These are phyloP conservation scores for Fusarium ramigenum DNA, from an alignment of 2,329 filamentous ascomycete genomes.

Conservation along the genomic window DNA sequence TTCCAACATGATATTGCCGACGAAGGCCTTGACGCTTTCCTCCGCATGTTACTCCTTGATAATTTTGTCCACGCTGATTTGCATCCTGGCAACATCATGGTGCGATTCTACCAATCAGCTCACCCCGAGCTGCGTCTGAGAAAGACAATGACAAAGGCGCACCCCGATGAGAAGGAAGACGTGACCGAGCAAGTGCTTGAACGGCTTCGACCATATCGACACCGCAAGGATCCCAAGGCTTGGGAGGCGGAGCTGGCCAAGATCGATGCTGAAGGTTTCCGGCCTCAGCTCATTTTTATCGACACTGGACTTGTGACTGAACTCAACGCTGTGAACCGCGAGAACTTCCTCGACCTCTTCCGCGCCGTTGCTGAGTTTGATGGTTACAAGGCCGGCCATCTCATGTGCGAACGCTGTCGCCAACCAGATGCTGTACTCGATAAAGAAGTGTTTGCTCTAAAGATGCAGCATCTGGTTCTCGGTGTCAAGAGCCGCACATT, in stretches of 20 bases:
- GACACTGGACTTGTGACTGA: constrained; percentile 96
- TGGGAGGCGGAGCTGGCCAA: constrained; percentile 80
- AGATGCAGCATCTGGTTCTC: constrained; percentile 96
- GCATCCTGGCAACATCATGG: constrained; percentile 99
- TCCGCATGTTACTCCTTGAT: constrained; percentile 95
- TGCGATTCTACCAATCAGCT: constrained; percentile 91
- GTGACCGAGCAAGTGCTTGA: constrained; percentile 88
- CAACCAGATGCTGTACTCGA: constrained; percentile 92
- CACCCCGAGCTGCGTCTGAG: constrained; percentile 67
- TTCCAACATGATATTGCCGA: constrained; percentile 96
- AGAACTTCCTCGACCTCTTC: constrained; percentile 95
- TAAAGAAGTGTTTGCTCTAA: constrained; percentile 88
- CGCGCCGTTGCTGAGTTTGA: constrained; percentile 96
- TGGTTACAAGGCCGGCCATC: constrained; percentile 90
- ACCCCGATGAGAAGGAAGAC: constrained; percentile 67
- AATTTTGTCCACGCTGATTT: constrained; percentile 98
- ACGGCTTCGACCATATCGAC: constrained; percentile 77
- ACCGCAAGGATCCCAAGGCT: constrained; percentile 67
- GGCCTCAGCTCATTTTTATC: constrained; percentile 96
- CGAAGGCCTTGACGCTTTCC: constrained; percentile 92
- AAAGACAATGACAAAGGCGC: constrained; percentile 44
- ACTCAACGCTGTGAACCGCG: constrained; percentile 84
- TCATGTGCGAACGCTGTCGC: constrained; percentile 96
- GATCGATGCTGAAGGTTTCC: constrained; percentile 87
- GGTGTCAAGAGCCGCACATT: constrained; percentile 91